Percentiles rank a stretch among this genome's conserved stretches.
phyloP scores from a whole-genome alignment of 352 stramenopile genomes.

The Phytophthora podocarpi region DNA sequence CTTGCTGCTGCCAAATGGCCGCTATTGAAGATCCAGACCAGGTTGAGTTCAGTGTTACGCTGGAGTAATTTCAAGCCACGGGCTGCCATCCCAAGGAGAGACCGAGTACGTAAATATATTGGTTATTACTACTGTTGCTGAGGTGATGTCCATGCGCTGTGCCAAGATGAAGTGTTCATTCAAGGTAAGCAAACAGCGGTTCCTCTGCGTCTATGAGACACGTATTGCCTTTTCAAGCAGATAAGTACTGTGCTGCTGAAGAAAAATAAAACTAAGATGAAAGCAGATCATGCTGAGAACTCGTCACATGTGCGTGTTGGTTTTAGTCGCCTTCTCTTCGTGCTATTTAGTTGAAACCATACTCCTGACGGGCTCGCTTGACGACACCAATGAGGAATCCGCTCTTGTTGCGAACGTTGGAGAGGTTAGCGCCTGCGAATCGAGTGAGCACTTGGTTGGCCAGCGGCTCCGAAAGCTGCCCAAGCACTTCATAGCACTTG shows the following conservation, averaged over 20 bases:
- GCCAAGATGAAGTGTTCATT: no score
- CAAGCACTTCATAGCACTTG: conserved; percentile 86
- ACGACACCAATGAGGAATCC: conserved; percentile 85
- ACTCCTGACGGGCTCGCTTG: conserved; percentile 80
- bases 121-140: conserved; percentile 30
- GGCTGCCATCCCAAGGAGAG: neutral
- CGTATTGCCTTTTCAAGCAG: no score
- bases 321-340: neutral
- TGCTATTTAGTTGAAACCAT: conserved; percentile 59
- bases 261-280: conserved; percentile 6
- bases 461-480: conserved; percentile 69
- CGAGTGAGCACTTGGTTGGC: conserved; percentile 79
- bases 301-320: conserved; percentile 3
- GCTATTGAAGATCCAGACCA: conserved; percentile 23
- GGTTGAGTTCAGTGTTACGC: neutral
- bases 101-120: conserved; percentile 37
- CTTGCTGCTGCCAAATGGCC: conserved; percentile 31
- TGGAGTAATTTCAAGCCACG: neutral
- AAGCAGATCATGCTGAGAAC: conserved; percentile 5
- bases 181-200: no score
- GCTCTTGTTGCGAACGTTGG: conserved; percentile 76
- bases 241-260: conserved; percentile 40
- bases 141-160: no score
- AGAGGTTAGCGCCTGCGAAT: conserved; percentile 75
- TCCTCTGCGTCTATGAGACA: no score